A percentile compares a stretch with the other conserved stretches of the same genome.
Conservation (phyloP, 164 flowering plant genomes). For the Magnolia kwangsiensis region DNA sequence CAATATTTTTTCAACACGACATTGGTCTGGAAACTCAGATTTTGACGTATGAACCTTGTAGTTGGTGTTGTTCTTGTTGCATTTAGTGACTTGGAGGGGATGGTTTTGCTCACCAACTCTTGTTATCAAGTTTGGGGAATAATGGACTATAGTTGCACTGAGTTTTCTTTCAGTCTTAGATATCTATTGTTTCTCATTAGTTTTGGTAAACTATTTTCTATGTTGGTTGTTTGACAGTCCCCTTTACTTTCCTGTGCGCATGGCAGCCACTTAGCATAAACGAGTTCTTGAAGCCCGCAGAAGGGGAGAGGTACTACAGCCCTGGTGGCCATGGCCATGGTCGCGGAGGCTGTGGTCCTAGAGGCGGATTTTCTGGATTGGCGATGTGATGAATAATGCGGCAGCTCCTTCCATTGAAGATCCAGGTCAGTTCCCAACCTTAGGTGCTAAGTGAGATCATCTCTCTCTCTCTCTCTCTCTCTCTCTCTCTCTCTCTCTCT, state of each 20-base stretch:
- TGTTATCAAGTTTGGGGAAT: background rate
- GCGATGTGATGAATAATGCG: constrained; percentile 13
- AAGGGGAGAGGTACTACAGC: constrained; percentile 55
- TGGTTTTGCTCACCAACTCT: background rate
- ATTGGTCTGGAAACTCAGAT: no score
- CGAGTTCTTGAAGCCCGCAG: constrained; percentile 91
- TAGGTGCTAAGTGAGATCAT: constrained; percentile 53
- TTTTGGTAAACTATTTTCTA: background rate
- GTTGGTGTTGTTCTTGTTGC: background rate
- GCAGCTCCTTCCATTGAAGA: constrained; percentile 46
- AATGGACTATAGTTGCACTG: background rate
- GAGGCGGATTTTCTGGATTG: constrained; percentile 54
- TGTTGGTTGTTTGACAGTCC: background rate
- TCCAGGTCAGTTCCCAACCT: constrained; percentile 58
- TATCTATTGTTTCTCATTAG: background rate
- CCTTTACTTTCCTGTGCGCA: background rate
- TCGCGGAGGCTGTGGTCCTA: constrained; percentile 65
- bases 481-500: background rate
- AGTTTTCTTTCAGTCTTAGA: background rate
- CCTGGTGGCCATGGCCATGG: constrained; percentile 76
- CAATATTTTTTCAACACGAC: no score
- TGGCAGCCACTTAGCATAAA: constrained; percentile 71
- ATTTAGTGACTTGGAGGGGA: background rate
- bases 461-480: background rate
- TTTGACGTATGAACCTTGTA: no score